Conservation (phyloP, 2,329 filamentous ascomycete genomes). For the Scleromitrula shiraiana region DNA sequence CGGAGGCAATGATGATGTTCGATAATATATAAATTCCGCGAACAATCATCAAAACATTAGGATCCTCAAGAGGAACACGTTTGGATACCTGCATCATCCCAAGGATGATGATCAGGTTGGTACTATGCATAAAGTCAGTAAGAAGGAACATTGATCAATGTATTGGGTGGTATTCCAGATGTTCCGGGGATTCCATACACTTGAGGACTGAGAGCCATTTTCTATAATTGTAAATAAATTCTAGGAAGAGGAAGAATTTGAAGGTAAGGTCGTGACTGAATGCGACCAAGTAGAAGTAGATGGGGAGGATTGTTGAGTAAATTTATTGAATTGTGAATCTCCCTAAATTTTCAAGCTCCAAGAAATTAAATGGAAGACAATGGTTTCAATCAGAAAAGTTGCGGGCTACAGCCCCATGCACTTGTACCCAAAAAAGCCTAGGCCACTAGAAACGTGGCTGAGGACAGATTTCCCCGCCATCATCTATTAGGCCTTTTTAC, state of each 20-base stretch:
- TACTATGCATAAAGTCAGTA: constrained; percentile 43
- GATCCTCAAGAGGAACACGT: constrained; percentile 89
- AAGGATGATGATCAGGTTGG: constrained; percentile 89
- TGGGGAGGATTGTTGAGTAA: not conserved
- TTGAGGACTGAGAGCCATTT: constrained; percentile 58
- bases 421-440: not conserved
- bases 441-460: not conserved
- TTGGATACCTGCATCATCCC: constrained; percentile 98
- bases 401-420: constrained; percentile 4
- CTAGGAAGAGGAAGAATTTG: not conserved
- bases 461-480: constrained; percentile 9
- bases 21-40: constrained; percentile 54
- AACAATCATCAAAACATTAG: constrained; percentile 56
- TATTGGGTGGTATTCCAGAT: constrained; percentile 10
- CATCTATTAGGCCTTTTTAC: no score
- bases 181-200: constrained; percentile 41
- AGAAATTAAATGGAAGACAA: constrained; percentile 3
- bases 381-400: constrained; percentile 8
- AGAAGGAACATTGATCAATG: constrained; percentile 6
- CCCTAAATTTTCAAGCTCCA: no score
- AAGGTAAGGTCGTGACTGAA: constrained; percentile 13
- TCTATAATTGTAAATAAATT: constrained; percentile 27
- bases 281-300: constrained; percentile 11
- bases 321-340: not conserved
- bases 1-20: constrained; percentile 72